Percentiles rank a stretch among this genome's conserved stretches.
These are phyloP conservation scores for Penicillium sp. DNA, from an alignment of 2,329 filamentous ascomycete genomes.

Conservation along the genomic window DNA sequence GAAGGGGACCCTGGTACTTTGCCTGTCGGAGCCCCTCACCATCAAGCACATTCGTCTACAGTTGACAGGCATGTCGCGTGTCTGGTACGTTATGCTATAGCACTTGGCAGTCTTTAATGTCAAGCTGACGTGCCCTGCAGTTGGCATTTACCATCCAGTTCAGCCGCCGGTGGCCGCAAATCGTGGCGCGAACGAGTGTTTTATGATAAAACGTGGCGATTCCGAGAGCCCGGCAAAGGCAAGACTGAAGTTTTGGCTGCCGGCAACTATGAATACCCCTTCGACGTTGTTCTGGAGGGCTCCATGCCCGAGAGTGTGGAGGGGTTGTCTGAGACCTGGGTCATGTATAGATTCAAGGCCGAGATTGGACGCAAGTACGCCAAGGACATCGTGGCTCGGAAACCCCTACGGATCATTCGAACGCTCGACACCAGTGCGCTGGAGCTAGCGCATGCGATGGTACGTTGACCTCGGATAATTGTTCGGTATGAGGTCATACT, in stretches of 20 bases:
- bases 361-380: slow-evolving; percentile 85
- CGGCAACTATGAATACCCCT: slow-evolving; percentile 80
- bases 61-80: slow-evolving; percentile 64
- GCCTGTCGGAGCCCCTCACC: slow-evolving; percentile 63
- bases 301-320: slow-evolving; percentile 77
- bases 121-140: slow-evolving; percentile 14
- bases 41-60: slow-evolving; percentile 70
- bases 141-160: slow-evolving; percentile 37
- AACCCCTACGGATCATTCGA: slow-evolving; percentile 71
- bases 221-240: slow-evolving; percentile 51
- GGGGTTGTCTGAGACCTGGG: slow-evolving; percentile 76
- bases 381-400: slow-evolving; percentile 77
- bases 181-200: slow-evolving; percentile 49
- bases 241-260: slow-evolving; percentile 57
- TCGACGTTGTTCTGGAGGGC: slow-evolving; percentile 68
- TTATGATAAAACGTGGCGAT: slow-evolving; percentile 67
- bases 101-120: background rate
- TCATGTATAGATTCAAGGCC: slow-evolving; percentile 87
- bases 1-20: slow-evolving; percentile 69
- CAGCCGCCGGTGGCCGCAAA: slow-evolving; percentile 36
- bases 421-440: slow-evolving; percentile 71
- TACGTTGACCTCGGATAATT: slow-evolving; percentile 23
- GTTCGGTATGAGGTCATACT: slow-evolving; percentile 5
- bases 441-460: slow-evolving; percentile 82
- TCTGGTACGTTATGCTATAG: slow-evolving; percentile 54